phyloP scores from a whole-genome alignment of 2,329 filamentous ascomycete species.

The Cercospora beticola region DNA sequence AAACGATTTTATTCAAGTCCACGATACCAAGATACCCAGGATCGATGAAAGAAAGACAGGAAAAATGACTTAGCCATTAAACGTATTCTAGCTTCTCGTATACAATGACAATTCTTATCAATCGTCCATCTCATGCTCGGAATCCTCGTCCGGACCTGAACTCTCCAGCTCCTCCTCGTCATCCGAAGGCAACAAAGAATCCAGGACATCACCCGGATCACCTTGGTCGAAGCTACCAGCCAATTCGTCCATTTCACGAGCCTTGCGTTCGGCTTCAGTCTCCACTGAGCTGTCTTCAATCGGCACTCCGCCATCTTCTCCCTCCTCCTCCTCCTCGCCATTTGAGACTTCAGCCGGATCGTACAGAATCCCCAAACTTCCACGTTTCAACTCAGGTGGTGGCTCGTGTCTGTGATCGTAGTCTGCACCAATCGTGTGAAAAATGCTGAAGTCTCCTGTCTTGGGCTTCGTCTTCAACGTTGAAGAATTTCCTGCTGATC shows the following conservation, averaged over 20 bases:
- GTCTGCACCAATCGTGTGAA: not conserved
- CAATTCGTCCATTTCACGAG: not conserved
- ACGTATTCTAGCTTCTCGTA: not conserved
- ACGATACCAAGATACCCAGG: not conserved
- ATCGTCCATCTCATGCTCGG: not conserved
- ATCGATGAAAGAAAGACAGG: not conserved
- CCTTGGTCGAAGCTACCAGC: not conserved
- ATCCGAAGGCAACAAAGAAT: not conserved
- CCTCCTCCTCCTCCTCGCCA: not conserved
- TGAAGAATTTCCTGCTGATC: not conserved
- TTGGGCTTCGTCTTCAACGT: not conserved
- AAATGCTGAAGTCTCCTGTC: not conserved
- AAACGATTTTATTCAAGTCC: not conserved
- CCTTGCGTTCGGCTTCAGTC: not conserved
- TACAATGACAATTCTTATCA: not conserved
- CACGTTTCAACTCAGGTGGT: not conserved
- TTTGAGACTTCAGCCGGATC: not conserved
- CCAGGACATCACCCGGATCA: not conserved
- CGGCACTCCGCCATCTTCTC: not conserved
- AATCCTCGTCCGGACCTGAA: not conserved
- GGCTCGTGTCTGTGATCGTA: not conserved
- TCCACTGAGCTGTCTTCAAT: not conserved
- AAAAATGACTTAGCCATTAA: not conserved
- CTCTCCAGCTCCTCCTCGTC: not conserved
- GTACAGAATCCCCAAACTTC: not conserved